Percentiles rank a stretch among this genome's conserved stretches.
Conservation (phyloP, 495 filamentous ascomycete genomes). For the Podospora anserina region DNA sequence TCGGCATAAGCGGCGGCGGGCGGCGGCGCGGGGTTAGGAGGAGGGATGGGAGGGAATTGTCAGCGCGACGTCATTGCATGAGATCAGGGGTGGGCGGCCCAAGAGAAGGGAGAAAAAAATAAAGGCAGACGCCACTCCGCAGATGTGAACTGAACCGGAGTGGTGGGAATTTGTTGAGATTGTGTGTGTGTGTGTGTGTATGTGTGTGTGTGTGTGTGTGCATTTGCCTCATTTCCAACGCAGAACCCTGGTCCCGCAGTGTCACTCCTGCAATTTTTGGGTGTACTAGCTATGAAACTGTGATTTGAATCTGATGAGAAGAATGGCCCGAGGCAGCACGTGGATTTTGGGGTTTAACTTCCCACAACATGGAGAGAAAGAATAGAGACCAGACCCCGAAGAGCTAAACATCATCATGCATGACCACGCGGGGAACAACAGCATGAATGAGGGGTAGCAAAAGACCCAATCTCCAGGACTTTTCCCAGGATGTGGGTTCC, state of each 20-base stretch:
- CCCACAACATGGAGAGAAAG: neutral
- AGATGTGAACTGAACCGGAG: neutral
- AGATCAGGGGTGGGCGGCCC: no score
- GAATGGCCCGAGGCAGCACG: neutral
- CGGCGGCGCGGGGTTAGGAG: no score
- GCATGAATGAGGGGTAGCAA: neutral
- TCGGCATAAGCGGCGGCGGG: no score
- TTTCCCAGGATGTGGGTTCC: neutral
- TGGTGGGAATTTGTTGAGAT: neutral
- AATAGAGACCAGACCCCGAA: neutral
- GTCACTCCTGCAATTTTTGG: neutral
- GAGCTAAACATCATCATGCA: neutral
- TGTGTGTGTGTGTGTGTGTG: neutral
- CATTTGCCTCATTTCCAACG: neutral
- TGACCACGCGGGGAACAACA: neutral
- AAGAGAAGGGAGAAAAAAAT: neutral
- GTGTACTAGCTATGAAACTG: neutral
- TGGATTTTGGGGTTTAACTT: neutral
- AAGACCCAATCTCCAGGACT: neutral
- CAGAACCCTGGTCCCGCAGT: neutral
- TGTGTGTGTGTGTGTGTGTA: neutral
- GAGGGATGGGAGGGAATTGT: no score
- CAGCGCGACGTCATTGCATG: no score
- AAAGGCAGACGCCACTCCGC: neutral
- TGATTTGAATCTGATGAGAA: neutral